Evolutionary conservation across 371 early-diverging fungal genomes (phyloP), one percentile per base, ranked within the genome.

Genomic region (Mortierella polycephala): DNA sequence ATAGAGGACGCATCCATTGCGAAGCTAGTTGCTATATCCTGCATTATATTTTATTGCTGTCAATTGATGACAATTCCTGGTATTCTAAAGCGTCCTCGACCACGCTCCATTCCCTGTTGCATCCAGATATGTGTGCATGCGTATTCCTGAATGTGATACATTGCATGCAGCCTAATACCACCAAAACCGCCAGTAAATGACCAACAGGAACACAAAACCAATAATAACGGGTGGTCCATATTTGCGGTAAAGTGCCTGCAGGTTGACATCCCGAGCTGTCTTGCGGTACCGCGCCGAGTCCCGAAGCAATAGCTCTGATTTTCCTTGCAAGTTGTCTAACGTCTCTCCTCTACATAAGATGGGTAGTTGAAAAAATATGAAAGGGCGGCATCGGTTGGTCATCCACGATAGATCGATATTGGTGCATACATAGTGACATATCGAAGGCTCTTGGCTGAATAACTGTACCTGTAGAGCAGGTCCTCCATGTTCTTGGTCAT

Each of bases 401-500:
- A 30, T 30, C 30, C 30, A 30, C 4, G 30, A 30, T 30, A 30
- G 30, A 30, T 30, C 30, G 30, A 30, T 30, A 30, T 30, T 30
- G 4, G 30, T 4, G 30, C 30, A 30, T 30, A 30, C 4, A 30
- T 30, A 1, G 4, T 4, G 4, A 30, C 1, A 4, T 30, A 30
- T 30, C 30, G 30, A 30, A 30, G 4, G 30, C 4, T 30, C 2
- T 30, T 30, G 30, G 30, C 30, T 30, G 30, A 30, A 30, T 30
- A 30, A 30, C n/a, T 95, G 37, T 96, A 97, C 57, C 99, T 91
- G 89, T 96, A 96, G 57, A 98, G 87, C 47, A 98, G 85, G 81
- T 98, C 98, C 67, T 96, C 94, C 91, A 98, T 96, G 83, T 98
- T 98, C 79, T 94, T 96, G 14, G 96, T 98, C 98, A 98, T 97